Conservation (phyloP, 495 filamentous ascomycete species). For the Aspergillus ostianus region DNA sequence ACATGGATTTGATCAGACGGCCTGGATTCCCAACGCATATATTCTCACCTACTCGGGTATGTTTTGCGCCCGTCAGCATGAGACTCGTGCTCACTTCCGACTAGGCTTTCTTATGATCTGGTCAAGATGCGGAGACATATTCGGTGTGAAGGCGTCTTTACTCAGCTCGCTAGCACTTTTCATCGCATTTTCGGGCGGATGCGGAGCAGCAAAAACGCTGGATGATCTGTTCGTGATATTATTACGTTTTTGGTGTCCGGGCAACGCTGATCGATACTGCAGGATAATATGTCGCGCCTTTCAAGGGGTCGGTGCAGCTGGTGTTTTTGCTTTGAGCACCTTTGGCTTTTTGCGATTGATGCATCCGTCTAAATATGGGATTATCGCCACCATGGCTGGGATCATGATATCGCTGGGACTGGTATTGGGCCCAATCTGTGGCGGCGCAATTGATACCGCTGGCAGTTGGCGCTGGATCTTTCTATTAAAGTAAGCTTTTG, state of each 20-base stretch:
- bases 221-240: conserved; percentile 44
- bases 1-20: conserved; percentile 41
- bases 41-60: conserved; percentile 53
- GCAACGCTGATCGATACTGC: neutral
- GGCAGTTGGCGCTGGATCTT: conserved; percentile 50
- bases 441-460: conserved; percentile 38
- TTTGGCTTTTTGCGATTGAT: conserved; percentile 53
- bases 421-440: conserved; percentile 43
- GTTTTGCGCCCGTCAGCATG: conserved; percentile 19
- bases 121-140: conserved; percentile 56
- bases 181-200: conserved; percentile 52
- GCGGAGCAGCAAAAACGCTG: conserved; percentile 48
- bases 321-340: conserved; percentile 52
- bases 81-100: no score
- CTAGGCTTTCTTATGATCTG: conserved; percentile 54
- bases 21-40: conserved; percentile 56
- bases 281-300: conserved; percentile 52
- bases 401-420: conserved; percentile 21
- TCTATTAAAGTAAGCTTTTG: conserved; percentile 24
- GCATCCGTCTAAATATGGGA: conserved; percentile 24
- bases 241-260: conserved; percentile 1
- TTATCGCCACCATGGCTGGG: conserved; percentile 12
- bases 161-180: conserved; percentile 52
- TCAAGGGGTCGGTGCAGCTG: conserved; percentile 53
- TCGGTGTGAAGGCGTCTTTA: conserved; percentile 48